Percentiles rank a stretch among this genome's conserved stretches.
Conservation (phyloP, 208 protist genomes). For the Trypanosomatidae sp. region DNA sequence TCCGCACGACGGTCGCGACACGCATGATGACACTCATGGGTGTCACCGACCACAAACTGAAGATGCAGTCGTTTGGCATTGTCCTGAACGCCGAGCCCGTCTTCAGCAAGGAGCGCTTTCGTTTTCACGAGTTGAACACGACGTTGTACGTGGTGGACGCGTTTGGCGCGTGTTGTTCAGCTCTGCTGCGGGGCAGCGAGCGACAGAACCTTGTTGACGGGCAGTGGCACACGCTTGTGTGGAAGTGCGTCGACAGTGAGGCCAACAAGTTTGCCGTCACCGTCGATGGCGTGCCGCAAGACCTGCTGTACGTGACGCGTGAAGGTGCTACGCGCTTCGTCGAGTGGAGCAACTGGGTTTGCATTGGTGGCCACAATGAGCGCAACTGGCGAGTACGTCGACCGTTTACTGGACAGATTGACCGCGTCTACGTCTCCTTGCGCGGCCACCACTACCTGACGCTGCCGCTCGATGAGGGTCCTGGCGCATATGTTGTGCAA, state of each 20-base stretch:
- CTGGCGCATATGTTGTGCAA: conserved; percentile 65
- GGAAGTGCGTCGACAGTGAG: conserved; percentile 77
- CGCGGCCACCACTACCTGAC: conserved; percentile 53
- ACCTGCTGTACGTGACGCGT: conserved; percentile 62
- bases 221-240: conserved; percentile 81
- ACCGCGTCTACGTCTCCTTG: conserved; percentile 54
- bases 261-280: conserved; percentile 80
- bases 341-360: conserved; percentile 66
- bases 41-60: conserved; percentile 65
- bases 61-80: conserved; percentile 82
- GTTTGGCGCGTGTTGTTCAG: conserved; percentile 69
- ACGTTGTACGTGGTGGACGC: conserved; percentile 78
- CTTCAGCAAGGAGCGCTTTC: conserved; percentile 61
- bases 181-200: conserved; percentile 68
- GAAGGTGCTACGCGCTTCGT: conserved; percentile 65
- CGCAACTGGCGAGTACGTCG: conserved; percentile 67
- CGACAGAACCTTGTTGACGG: conserved; percentile 75
- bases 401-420: conserved; percentile 58
- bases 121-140: conserved; percentile 71
- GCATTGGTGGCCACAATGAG: conserved; percentile 74
- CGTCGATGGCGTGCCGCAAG: conserved; percentile 72
- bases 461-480: conserved; percentile 71
- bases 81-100: conserved; percentile 78
- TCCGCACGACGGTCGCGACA: conserved; percentile 54
- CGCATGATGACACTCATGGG: conserved; percentile 72